Evolutionary conservation across 306 rosid species (phyloP), one percentile per base, ranked within the genome.

Genomic region (Acacia melanoxylon): DNA sequence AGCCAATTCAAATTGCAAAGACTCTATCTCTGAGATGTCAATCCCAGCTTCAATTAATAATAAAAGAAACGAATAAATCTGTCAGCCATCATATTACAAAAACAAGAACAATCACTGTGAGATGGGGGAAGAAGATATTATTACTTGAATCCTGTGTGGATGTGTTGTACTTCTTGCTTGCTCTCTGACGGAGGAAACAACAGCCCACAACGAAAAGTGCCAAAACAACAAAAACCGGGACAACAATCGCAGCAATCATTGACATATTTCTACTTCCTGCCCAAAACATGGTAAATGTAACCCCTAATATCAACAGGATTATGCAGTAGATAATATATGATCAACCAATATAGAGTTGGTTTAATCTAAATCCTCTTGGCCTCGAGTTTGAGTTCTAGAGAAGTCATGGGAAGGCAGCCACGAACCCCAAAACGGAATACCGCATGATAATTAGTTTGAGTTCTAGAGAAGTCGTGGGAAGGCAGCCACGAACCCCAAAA

Each of bases 1-100:
- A 27, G 52, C 75, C 45, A 86, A 85, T 68, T 83, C 83, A 75
- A 87, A 86, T 81, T 86, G 90, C 82, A 89, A 76, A 10, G 90
- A 84, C 72, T 86, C 89, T 20, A 67, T 42, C 5, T 10, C 59
- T 37, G 27, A 46, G 9, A 86, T 66, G 31, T 87, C 88, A 74
- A 29, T 4, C 8, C 44, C 82, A 42, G 2, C 75, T 70, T 42
- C n/a, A 42, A n/a, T 35, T 16, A 0, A 7, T 0, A 16, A 31
- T 4, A 5, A 41, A 11, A 16, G 24, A n/a, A 41, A 0, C n/a
- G n/a, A 45, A 51, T 15, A 12, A 22, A n/a, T 13, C 54, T 15
- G 76, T 58, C 25, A 58, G 61, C 59, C 25, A 65, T 48, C 16
- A 22, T 33, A 74, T 24, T 44, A 80, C 16, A 15, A 48, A 17